Conservation (phyloP, 129 eudicot species). For the Daucus carota region DNA sequence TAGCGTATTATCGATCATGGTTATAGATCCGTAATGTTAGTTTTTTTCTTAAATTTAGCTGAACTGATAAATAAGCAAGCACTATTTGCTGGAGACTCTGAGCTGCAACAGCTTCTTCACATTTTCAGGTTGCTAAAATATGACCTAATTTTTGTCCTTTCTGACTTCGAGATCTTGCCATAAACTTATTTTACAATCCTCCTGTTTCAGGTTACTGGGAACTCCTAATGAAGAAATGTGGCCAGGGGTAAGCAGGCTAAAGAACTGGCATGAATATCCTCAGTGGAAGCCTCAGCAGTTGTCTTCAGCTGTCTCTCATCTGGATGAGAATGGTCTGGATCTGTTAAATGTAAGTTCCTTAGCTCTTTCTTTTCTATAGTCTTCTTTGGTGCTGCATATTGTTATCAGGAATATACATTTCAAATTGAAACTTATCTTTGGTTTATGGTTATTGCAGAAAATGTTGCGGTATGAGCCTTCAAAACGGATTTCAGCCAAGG, state of each 20-base stretch:
- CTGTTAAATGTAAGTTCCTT: conserved; percentile 52
- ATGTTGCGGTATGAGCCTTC: conserved; percentile 85
- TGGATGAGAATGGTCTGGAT: conserved; percentile 53
- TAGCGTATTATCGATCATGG: not conserved
- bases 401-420: not conserved
- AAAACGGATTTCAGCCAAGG: conserved; percentile 75
- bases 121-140: conserved; percentile 58
- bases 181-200: not conserved
- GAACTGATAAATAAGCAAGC: conserved; percentile 74
- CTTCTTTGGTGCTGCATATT: not conserved
- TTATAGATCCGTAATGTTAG: not conserved
- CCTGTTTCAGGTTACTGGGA: conserved; percentile 56
- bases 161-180: not conserved
- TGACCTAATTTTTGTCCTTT: not conserved
- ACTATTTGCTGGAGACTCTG: conserved; percentile 83
- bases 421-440: not conserved
- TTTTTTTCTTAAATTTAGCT: conserved; percentile 30
- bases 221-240: conserved; percentile 84
- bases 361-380: not conserved
- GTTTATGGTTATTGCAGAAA: conserved; percentile 31
- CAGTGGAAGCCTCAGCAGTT: conserved; percentile 71
- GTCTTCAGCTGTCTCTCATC: conserved; percentile 50
- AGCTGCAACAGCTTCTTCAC: conserved; percentile 88
- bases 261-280: conserved; percentile 89
- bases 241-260: conserved; percentile 82